phyloP scores from a whole-genome alignment of 108 stramenopile genomes.

The Conticribra weissflogii region DNA sequence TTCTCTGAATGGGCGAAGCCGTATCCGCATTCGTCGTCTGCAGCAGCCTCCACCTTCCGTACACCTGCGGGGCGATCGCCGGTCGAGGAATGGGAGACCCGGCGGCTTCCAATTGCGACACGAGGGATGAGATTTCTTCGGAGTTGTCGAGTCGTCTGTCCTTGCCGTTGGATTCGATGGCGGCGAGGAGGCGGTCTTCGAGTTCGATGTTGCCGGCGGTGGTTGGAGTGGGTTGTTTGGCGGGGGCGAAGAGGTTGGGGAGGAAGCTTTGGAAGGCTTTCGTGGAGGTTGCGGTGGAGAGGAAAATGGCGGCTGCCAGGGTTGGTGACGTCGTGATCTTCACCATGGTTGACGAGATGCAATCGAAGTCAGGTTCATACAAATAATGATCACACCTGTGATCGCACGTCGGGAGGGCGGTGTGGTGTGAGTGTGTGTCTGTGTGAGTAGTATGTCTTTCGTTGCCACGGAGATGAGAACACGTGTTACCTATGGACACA shows the following conservation, averaged over 20 bases:
- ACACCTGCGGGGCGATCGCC: slow-evolving; percentile 70
- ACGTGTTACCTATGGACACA: too few species aligned
- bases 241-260: slow-evolving; percentile 22
- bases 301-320: background rate
- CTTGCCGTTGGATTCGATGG: slow-evolving; percentile 35
- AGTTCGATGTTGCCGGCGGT: slow-evolving; percentile 30
- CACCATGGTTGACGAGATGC: too few species aligned
- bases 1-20: slow-evolving; percentile 83
- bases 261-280: slow-evolving; percentile 42
- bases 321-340: background rate
- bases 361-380: too few species aligned
- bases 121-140: slow-evolving; percentile 54
- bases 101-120: slow-evolving; percentile 56
- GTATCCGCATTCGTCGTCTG: slow-evolving; percentile 86
- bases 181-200: slow-evolving; percentile 49
- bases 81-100: slow-evolving; percentile 54
- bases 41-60: slow-evolving; percentile 79
- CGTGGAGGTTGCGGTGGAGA: slow-evolving; percentile 2
- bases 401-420: too few species aligned
- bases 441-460: too few species aligned
- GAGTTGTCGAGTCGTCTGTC: slow-evolving; percentile 71
- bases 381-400: too few species aligned
- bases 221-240: slow-evolving; percentile 5
- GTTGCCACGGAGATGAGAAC: too few species aligned
- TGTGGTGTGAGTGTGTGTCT: too few species aligned